Evolutionary conservation across 2,329 filamentous ascomycete genomes (phyloP).

Genomic region (Cladosporium sp.): DNA sequence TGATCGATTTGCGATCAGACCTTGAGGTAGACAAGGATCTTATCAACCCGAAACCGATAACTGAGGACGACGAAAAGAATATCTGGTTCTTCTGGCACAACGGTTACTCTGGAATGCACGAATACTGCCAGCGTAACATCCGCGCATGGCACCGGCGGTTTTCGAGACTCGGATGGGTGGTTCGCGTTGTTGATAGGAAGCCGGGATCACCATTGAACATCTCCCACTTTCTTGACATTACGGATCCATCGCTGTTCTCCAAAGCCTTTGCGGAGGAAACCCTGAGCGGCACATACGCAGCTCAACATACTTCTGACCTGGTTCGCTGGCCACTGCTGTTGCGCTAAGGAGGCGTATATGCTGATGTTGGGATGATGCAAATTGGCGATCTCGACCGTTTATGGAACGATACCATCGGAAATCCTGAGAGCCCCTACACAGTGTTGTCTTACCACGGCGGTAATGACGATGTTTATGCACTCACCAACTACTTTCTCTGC

Average conservation of each 20-base stretch:
- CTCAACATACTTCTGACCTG: conserved; percentile 46
- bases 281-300: background rate
- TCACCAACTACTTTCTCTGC: conserved; percentile 1
- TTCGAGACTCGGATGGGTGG: conserved; percentile 53
- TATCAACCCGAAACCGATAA: background rate
- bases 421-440: background rate
- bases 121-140: conserved; percentile 56
- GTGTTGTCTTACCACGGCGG: background rate
- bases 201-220: conserved; percentile 36
- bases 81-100: conserved; percentile 63
- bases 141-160: conserved; percentile 58
- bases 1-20: background rate
- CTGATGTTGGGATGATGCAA: conserved; percentile 59
- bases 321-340: conserved; percentile 60
- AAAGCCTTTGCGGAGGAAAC: background rate
- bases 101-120: conserved; percentile 53
- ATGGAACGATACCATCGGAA: conserved; percentile 45
- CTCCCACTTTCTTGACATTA: background rate
- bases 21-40: background rate
- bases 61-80: conserved; percentile 30
- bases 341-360: conserved; percentile 60
- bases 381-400: conserved; percentile 59
- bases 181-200: conserved; percentile 54
- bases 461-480: background rate
- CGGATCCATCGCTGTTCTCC: background rate